Conservation (phyloP, 106 monocot genomes). For the Acorus calamus region DNA sequence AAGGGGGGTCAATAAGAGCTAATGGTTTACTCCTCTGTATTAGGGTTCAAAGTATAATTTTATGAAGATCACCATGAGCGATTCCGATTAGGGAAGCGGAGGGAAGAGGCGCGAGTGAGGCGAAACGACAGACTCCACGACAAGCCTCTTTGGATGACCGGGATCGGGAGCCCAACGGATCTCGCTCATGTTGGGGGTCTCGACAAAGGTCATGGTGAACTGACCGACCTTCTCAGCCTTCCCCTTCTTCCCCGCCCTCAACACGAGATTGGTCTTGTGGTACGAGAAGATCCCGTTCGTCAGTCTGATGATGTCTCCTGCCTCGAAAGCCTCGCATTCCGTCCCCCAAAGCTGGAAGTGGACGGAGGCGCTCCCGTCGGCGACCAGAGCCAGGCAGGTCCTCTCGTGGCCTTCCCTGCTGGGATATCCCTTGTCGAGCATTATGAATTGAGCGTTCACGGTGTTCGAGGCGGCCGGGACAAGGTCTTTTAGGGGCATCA, state of each 20-base stretch:
- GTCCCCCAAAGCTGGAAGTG: constrained; percentile 84
- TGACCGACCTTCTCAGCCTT: constrained; percentile 63
- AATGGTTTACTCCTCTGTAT: too few relatives aligned
- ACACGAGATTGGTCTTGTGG: constrained; percentile 53
- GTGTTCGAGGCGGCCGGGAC: constrained; percentile 72
- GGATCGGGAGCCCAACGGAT: constrained; percentile 39
- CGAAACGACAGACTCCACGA: constrained; percentile 24
- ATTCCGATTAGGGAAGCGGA: constrained; percentile 8
- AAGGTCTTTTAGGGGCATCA: constrained; percentile 54
- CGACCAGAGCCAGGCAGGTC: constrained; percentile 63
- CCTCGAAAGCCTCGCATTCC: constrained; percentile 70
- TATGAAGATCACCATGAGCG: too few relatives aligned
- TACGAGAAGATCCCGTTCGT: constrained; percentile 79
- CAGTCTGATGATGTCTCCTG: constrained; percentile 67
- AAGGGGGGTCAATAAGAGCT: too few relatives aligned
- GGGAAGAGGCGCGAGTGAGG: constrained; percentile 38
- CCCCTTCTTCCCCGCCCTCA: constrained; percentile 74
- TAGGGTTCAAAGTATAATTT: too few relatives aligned
- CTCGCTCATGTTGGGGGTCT: constrained; percentile 90
- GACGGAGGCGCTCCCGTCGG: constrained; percentile 73
- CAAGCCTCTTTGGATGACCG: constrained; percentile 34
- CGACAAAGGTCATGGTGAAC: constrained; percentile 84
- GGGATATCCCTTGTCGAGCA: constrained; percentile 46
- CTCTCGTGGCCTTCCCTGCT: constrained; percentile 39
- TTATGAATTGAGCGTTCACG: constrained; percentile 60